Evolutionary conservation across 345 rosid genomes (phyloP).

Genomic region (Noccaea caerulescens): DNA sequence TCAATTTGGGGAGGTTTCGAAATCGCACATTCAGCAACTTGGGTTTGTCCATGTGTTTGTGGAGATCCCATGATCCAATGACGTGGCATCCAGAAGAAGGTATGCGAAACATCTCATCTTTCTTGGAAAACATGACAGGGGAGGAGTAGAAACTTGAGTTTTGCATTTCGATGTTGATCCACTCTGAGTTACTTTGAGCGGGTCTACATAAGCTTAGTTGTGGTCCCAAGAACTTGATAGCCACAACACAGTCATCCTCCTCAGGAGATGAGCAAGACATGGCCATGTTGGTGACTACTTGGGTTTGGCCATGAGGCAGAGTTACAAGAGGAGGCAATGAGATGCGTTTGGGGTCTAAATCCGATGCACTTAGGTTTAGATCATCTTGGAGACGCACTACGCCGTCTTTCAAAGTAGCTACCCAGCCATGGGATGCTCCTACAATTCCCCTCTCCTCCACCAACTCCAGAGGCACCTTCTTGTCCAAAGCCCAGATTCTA

Average conservation of each 20-base stretch:
- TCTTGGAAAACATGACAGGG: constrained; percentile 8
- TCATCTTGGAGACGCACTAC: constrained; percentile 9
- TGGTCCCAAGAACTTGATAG: neutral
- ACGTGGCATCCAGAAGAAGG: neutral
- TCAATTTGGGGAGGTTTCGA: neutral
- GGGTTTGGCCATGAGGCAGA: constrained; percentile 13
- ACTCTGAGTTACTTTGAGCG: neutral
- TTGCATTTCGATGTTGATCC: neutral
- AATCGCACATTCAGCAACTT: neutral
- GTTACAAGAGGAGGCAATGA: constrained; percentile 9
- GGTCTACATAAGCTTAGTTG: constrained; percentile 1
- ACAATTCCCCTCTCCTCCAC: neutral
- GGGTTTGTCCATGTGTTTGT: neutral
- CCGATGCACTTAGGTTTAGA: neutral
- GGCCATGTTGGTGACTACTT: constrained; percentile 12
- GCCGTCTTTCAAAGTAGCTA: constrained; percentile 10
- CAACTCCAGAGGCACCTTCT: neutral
- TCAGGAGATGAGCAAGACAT: constrained; percentile 8
- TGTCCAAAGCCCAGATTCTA: neutral
- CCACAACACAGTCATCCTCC: neutral
- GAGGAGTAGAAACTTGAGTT: neutral
- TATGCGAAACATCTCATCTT: neutral
- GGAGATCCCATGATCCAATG: neutral
- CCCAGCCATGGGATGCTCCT: neutral
- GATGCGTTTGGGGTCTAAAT: neutral